phyloP scores from a whole-genome alignment of 2,329 filamentous ascomycete genomes.

The Curvularia lunata region DNA sequence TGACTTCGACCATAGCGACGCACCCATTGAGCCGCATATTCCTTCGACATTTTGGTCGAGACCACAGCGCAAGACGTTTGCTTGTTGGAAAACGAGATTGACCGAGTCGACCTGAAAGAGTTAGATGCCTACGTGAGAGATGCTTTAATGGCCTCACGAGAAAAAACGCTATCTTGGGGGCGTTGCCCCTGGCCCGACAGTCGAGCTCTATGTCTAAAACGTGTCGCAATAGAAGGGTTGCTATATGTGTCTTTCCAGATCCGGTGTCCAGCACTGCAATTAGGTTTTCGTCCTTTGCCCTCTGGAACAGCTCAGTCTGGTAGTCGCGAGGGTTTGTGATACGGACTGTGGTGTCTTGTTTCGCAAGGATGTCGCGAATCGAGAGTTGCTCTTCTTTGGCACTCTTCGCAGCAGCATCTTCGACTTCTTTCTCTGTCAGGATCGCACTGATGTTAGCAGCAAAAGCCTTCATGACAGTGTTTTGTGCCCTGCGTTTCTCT shows the following conservation, averaged over 20 bases:
- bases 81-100: conserved; percentile 87
- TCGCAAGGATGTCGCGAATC: conserved; percentile 60
- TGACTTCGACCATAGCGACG: conserved; percentile 65
- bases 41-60: conserved; percentile 76
- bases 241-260: conserved; percentile 95
- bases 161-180: conserved; percentile 79
- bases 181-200: conserved; percentile 65
- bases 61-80: conserved; percentile 79
- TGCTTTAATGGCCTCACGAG: conserved; percentile 58
- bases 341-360: conserved; percentile 61
- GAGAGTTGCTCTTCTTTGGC: conserved; percentile 58
- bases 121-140: conserved; percentile 7
- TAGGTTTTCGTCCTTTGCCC: conserved; percentile 81
- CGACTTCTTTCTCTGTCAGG: conserved; percentile 50
- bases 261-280: conserved; percentile 97
- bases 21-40: conserved; percentile 73
- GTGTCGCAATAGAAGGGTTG: conserved; percentile 80
- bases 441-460: conserved; percentile 53
- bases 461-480: conserved; percentile 52
- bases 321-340: conserved; percentile 86
- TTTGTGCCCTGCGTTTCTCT: conserved; percentile 52
- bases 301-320: conserved; percentile 88
- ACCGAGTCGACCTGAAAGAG: conserved; percentile 76
- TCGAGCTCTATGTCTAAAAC: conserved; percentile 79
- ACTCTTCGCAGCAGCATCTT: conserved; percentile 41